Conservation (phyloP, 257 asterid genomes). For the Linderniella brevidens region DNA sequence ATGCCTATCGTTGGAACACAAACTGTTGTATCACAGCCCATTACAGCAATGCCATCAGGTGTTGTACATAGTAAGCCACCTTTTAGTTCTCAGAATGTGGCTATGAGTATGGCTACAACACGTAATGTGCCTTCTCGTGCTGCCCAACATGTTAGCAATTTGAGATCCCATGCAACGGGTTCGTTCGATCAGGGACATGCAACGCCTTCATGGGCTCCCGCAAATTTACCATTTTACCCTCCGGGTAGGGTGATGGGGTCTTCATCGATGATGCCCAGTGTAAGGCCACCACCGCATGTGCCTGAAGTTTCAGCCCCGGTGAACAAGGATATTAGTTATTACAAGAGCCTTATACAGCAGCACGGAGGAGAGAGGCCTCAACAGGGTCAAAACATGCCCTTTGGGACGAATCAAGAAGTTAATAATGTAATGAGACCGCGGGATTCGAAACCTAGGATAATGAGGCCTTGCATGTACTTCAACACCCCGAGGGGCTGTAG, state of each 20-base stretch:
- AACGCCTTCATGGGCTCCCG: constrained; percentile 21
- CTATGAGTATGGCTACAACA: no score
- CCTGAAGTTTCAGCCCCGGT: constrained; percentile 20
- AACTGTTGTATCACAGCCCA: constrained; percentile 1
- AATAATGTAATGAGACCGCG: constrained; percentile 12
- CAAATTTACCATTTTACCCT: constrained; percentile 28
- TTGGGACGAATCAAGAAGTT: constrained; percentile 15
- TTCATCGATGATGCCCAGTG: constrained; percentile 10
- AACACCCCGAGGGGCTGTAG: constrained; percentile 43
- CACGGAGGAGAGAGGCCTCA: constrained; percentile 69
- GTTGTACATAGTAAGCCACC: constrained; percentile 13
- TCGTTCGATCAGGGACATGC: constrained; percentile 13
- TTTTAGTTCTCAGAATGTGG: not conserved
- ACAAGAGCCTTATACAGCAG: constrained; percentile 76
- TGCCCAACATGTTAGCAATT: no score
- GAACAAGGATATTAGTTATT: constrained; percentile 55
- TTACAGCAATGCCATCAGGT: no score
- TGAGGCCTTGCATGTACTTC: constrained; percentile 37
- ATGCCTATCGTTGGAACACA: not conserved
- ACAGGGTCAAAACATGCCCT: constrained; percentile 10
- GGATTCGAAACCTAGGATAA: constrained; percentile 25
- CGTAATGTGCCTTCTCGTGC: no score
- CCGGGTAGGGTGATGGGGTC: constrained; percentile 18
- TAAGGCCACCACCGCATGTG: constrained; percentile 21
- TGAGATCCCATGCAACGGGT: constrained; percentile 7